Conservation (phyloP, 2,329 filamentous ascomycete genomes). For the Alternaria sp. region DNA sequence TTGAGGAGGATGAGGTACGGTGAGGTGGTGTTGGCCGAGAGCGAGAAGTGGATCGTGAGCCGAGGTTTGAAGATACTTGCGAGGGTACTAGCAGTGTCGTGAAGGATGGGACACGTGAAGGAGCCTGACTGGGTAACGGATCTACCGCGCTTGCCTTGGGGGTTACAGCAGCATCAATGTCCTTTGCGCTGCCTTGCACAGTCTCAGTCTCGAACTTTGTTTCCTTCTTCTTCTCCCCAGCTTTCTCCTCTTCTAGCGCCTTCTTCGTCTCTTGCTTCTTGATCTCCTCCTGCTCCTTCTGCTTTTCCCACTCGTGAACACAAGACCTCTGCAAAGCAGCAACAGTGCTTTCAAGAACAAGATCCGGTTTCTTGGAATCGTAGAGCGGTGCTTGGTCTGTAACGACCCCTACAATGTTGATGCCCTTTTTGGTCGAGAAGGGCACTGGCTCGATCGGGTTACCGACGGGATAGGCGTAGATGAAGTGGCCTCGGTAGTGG, state of each 20-base stretch:
- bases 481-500: constrained; percentile 38
- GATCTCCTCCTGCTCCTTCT: constrained; percentile 8
- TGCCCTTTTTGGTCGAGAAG: constrained; percentile 25
- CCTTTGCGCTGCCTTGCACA: not conserved
- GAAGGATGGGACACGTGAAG: not conserved
- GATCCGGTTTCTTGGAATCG: not conserved
- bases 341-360: constrained; percentile 16
- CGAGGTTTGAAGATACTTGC: not conserved
- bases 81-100: not conserved
- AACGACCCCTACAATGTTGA: constrained; percentile 19
- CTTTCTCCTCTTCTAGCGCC: not conserved
- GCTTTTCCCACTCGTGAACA: constrained; percentile 3
- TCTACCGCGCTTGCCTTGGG: not conserved
- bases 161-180: not conserved
- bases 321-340: constrained; percentile 17
- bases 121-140: not conserved
- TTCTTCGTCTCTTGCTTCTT: not conserved
- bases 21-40: not conserved
- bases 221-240: not conserved
- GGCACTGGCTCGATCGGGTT: constrained; percentile 30
- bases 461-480: constrained; percentile 25
- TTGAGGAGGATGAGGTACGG: not conserved
- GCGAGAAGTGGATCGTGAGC: not conserved
- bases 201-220: not conserved
- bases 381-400: constrained; percentile 17